These are phyloP conservation scores for Colletotrichum spaethianum DNA, from an alignment of 2,329 filamentous ascomycete species.

Conservation along the genomic window DNA sequence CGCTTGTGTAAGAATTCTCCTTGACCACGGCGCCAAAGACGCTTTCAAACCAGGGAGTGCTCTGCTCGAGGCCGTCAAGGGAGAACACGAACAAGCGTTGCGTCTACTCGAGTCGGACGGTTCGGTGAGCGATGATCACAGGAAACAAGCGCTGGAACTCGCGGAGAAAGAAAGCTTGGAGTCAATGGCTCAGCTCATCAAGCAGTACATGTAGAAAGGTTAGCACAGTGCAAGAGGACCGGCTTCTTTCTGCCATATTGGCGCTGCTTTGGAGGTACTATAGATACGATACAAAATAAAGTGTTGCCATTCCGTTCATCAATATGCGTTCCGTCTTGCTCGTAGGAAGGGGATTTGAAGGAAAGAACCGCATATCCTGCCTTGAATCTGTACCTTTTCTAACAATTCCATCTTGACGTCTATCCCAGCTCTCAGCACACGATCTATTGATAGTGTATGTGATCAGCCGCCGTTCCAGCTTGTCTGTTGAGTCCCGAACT, in stretches of 20 bases:
- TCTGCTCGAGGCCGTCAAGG: constrained; percentile 12
- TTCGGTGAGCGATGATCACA: neutral
- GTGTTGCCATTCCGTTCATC: neutral
- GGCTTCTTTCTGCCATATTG: too few relatives aligned
- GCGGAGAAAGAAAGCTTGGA: constrained; percentile 7
- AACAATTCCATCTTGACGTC: neutral
- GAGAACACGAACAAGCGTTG: neutral
- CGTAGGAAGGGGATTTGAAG: too few relatives aligned
- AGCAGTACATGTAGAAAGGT: constrained; percentile 5
- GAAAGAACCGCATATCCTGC: constrained; percentile 1
- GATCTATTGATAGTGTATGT: neutral
- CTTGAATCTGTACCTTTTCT: neutral
- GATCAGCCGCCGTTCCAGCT: neutral
- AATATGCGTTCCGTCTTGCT: too few relatives aligned
- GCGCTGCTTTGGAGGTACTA: neutral
- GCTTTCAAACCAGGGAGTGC: constrained; percentile 1
- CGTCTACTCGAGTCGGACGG: neutral
- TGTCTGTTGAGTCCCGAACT: neutral
- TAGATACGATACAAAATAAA: neutral
- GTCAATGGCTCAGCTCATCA: constrained; percentile 10
- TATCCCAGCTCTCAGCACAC: neutral
- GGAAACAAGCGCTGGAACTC: neutral
- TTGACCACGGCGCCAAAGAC: constrained; percentile 12
- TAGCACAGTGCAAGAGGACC: neutral
- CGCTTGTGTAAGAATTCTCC: constrained; percentile 1